Evolutionary conservation across 257 asterid genomes (phyloP), one percentile per base, ranked within the genome.

Genomic region (Solanum pimpinellifolium): DNA sequence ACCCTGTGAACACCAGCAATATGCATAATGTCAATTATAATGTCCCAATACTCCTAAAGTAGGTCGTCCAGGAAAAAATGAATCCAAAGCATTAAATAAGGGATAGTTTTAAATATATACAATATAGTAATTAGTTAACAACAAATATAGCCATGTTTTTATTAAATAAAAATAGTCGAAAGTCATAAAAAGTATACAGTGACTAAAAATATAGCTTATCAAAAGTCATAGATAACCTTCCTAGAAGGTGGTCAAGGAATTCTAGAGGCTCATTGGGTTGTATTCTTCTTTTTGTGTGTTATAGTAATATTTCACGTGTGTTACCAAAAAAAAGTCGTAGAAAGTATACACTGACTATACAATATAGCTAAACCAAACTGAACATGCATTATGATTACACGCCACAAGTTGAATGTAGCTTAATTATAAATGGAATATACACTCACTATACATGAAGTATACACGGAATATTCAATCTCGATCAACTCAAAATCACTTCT

Each of bases 1-100:
- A 91, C 83, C 88, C 99, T 96, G 92, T 90, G 92, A 88, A 83
- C 90, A 74, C 62, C 85, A 81, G 65, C 69, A 81, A 81, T 52
- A 52, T 81, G 31, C 85, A 81, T 18, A 81, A 29, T 49, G 39
- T 81, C 46, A 81, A 31, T 81, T 16, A 49, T 6, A 29, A 49
- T 80, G 18, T 10, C 44, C 68, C 42, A 47, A 49, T 81, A 49
- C 47, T 52, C 85, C 85, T 81, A 81, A 81, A 31, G 46, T 31
- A 81, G 69, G 31, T 27, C 46, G 20, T 31, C 44, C 21, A 52
- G 70, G 84, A 31, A 29, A 81, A 81, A 49, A 49, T 20, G 31
- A 49, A 81, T 29, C 25, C 69, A 11, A 81, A 77, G 83, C n/a
- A 77, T 42, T 42, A 77, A 47, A 78, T 20, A 59, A 59, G 66